Evolutionary conservation across 306 rosid species (phyloP).

Genomic region (Cajanus cajan): DNA sequence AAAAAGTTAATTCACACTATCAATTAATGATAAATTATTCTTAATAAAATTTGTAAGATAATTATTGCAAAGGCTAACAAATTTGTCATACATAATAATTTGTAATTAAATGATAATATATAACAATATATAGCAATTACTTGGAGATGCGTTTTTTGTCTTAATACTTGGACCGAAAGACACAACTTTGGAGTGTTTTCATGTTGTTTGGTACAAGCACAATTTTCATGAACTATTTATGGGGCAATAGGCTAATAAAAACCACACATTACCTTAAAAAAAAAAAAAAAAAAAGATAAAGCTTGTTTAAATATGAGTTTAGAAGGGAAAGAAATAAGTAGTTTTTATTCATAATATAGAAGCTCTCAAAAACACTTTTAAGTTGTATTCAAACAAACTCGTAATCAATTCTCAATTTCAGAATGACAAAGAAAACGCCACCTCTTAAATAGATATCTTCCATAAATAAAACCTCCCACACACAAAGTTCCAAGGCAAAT

Average conservation of each 20-base stretch:
- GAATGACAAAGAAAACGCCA: not conserved
- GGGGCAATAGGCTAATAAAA: not conserved
- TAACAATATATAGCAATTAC: not conserved
- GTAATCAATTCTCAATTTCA: not conserved
- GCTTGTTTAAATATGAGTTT: no score
- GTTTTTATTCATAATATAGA: no score
- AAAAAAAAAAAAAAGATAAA: no score
- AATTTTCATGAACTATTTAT: not conserved
- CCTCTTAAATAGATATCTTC: not conserved
- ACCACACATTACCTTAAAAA: not conserved
- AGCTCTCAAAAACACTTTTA: no score
- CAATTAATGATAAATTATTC: no score
- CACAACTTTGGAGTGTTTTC: not conserved
- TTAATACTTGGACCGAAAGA: not conserved
- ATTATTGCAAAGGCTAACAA: no score
- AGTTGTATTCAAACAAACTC: no score
- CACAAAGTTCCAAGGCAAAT: conserved; percentile 4
- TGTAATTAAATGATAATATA: no score
- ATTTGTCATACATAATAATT: no score
- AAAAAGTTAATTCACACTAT: no score
- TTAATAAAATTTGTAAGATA: no score
- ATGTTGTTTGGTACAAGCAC: not conserved
- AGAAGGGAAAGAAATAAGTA: no score
- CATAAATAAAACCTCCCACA: not conserved
- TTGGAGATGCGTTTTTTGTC: not conserved